phyloP scores from a whole-genome alignment of 768 basidiomycete species.

The Termitomyces sp. region DNA sequence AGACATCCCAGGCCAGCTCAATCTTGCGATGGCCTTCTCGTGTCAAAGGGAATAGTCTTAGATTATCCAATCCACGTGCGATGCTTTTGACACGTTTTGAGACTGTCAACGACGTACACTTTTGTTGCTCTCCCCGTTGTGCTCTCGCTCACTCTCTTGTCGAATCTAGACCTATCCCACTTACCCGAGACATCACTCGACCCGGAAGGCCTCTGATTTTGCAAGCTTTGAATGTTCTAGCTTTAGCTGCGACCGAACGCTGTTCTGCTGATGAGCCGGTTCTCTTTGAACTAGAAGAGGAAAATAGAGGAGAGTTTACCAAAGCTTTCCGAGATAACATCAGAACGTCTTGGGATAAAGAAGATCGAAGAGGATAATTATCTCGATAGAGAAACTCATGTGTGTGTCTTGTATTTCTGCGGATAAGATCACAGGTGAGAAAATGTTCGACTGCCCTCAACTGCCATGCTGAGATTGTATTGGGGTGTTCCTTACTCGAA shows the following conservation, averaged over 20 bases:
- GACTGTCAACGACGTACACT: conserved; percentile 5
- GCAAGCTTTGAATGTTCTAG: neutral
- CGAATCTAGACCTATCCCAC: conserved; percentile 2
- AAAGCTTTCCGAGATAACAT: conserved; percentile 5
- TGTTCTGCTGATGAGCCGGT: neutral
- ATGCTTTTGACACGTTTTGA: conserved; percentile 6
- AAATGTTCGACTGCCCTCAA: neutral
- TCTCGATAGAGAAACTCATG: neutral
- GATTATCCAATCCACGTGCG: conserved; percentile 7
- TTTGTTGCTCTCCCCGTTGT: conserved; percentile 7
- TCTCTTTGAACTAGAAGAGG: conserved; percentile 7
- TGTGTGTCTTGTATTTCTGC: neutral
- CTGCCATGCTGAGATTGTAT: neutral
- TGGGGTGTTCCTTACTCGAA: conserved; percentile 1
- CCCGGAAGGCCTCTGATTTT: conserved; percentile 5
- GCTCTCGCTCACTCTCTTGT: neutral
- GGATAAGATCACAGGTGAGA: neutral
- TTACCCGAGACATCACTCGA: too few species aligned
- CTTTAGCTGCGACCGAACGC: conserved; percentile 4
- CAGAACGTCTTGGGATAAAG: neutral
- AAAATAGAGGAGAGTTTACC: conserved; percentile 8
- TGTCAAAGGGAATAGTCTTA: conserved; percentile 5
- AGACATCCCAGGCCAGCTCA: neutral
- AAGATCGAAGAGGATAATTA: neutral
- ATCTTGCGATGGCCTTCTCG: neutral